Evolutionary conservation across 2,329 filamentous ascomycete species (phyloP).

Genomic region (Aureobasidium leucospermi): DNA sequence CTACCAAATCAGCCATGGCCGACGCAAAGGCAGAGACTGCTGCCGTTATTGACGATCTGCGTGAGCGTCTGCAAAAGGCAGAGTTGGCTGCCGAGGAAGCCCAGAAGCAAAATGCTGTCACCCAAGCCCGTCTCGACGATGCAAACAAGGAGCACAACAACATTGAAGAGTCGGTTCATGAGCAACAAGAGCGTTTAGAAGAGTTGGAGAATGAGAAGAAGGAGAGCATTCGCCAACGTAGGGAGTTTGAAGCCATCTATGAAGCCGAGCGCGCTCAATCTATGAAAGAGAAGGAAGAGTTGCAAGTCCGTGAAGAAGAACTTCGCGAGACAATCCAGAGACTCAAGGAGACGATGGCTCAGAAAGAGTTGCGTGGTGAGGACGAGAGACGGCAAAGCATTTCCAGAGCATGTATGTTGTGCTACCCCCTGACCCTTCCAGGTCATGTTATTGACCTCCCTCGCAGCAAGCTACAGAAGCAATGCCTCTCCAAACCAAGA

Average conservation of each 20-base stretch:
- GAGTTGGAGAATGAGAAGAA: slow-evolving; percentile 75
- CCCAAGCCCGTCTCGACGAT: slow-evolving; percentile 83
- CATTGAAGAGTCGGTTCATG: slow-evolving; percentile 81
- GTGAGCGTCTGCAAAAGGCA: slow-evolving; percentile 71
- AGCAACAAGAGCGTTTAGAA: slow-evolving; percentile 78
- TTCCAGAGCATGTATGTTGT: slow-evolving; percentile 23
- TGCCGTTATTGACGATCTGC: slow-evolving; percentile 74
- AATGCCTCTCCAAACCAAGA: slow-evolving; percentile 60
- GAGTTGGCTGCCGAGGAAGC: slow-evolving; percentile 59
- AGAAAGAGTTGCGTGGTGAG: slow-evolving; percentile 55
- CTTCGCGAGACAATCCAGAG: slow-evolving; percentile 85
- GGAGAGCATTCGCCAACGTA: slow-evolving; percentile 72
- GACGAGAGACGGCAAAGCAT: slow-evolving; percentile 47
- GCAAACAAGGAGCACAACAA: slow-evolving; percentile 73
- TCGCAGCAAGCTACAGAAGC: slow-evolving; percentile 34
- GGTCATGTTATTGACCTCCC: slow-evolving; percentile 18
- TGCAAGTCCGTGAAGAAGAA: slow-evolving; percentile 76
- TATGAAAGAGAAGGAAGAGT: slow-evolving; percentile 87
- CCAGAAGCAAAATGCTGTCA: slow-evolving; percentile 74
- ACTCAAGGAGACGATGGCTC: slow-evolving; percentile 79
- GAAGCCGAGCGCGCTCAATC: slow-evolving; percentile 82
- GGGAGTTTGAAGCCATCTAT: slow-evolving; percentile 88
- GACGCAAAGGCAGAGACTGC: slow-evolving; percentile 73
- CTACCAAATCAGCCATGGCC: slow-evolving; percentile 34
- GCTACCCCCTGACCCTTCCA: neutral